Base-by-base conservation (phyloP, 1,139 yeast genomes). In the Blastobotrys persicus region DNA sequence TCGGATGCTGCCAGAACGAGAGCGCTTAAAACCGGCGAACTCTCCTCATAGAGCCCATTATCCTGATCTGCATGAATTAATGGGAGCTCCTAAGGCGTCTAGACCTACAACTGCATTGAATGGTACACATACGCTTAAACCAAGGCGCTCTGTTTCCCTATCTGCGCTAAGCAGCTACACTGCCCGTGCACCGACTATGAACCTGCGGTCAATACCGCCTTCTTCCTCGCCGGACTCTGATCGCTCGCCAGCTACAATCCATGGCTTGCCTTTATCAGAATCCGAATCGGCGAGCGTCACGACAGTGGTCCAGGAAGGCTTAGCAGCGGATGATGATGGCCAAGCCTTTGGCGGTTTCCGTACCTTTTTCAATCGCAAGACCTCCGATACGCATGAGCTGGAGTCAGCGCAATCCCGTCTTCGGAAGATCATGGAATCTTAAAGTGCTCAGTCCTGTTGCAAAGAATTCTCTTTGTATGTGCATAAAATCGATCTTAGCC, bases 31-130 rank as follows among this genome's bases (percentile, higher is more conserved):
- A 14, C 52, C 61, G 1, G 38, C 45, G 1, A 50, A 47, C 11
- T 59, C 65, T 2, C 57, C 62, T 2, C 64, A 65, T 47, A 57
- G 55, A 32, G 37, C 47, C 2, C 68, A 64, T 54, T 68, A 64
- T 49, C 69, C 70, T 0, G 49, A 51, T 4, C 45, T 68, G 28
- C 61, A 63, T 43, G 52, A 44, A 14, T 42, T 61, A 17, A 47
- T 65, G 51, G 9, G 28, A 23, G 28, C 28, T 5, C 28, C 28
- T 23, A 23, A 57, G 48, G 19, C 41, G 11, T 23, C 16, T 44
- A 16, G 31, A 20, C 37, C 26, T 31, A 12, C 23, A 12, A 13
- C 19, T 19, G 2, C 31, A 17, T 4, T 5, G 13, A 40, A 31
- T 17, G 40, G 34, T 4, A 46, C 11, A 46, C 46, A 16, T 18